Conservation (phyloP, 495 filamentous ascomycete species). For the Penicillium ochrochloron region DNA sequence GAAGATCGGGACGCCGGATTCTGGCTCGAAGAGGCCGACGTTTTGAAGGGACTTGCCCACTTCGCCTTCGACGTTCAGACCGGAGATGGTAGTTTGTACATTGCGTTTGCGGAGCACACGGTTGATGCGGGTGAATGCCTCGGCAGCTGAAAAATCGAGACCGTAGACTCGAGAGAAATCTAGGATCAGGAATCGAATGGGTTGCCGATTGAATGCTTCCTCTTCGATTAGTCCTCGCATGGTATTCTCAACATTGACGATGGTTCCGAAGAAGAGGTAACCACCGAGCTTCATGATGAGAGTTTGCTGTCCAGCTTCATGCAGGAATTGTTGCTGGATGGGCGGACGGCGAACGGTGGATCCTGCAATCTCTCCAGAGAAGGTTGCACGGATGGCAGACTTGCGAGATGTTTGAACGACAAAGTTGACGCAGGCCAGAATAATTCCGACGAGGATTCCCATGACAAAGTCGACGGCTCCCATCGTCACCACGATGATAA, state of each 20-base stretch:
- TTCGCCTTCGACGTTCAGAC: conserved; percentile 71
- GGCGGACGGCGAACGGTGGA: conserved; percentile 92
- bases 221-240: conserved; percentile 82
- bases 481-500: conserved; percentile 95
- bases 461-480: conserved; percentile 94
- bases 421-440: conserved; percentile 86
- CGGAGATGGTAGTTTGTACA: conserved; percentile 80
- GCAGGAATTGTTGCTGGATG: conserved; percentile 83
- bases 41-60: conserved; percentile 78
- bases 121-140: conserved; percentile 91
- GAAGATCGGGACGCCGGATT: conserved; percentile 73
- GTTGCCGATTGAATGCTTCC: conserved; percentile 71
- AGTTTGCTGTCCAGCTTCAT: conserved; percentile 83
- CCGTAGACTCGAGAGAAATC: conserved; percentile 90
- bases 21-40: conserved; percentile 75
- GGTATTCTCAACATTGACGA: conserved; percentile 88
- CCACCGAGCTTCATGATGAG: conserved; percentile 88
- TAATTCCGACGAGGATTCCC: conserved; percentile 89
- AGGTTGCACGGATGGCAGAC: conserved; percentile 83
- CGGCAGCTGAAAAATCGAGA: conserved; percentile 92
- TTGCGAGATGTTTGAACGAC: conserved; percentile 90
- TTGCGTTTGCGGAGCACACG: conserved; percentile 73
- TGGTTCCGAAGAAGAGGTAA: conserved; percentile 95
- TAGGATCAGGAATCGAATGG: conserved; percentile 88
- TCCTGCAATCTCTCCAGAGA: conserved; percentile 82